Evolutionary conservation across 1,284 basidiomycete genomes (phyloP).

Genomic region (Sutorius eximius): DNA sequence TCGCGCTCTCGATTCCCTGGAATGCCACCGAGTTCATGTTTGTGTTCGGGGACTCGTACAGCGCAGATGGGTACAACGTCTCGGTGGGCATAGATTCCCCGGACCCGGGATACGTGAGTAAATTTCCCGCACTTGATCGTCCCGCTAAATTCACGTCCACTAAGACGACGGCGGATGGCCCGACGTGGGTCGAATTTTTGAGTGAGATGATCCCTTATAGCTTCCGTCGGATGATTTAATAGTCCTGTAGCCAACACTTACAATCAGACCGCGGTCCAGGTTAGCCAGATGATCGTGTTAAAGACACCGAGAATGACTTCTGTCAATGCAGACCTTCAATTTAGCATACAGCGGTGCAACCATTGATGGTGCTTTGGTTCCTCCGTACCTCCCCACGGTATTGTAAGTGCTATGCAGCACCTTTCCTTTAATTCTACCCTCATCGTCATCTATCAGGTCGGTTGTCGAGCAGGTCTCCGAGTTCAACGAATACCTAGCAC

Average conservation of each 20-base stretch:
- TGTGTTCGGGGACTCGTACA: conserved; percentile 60
- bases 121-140: background rate
- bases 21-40: conserved; percentile 48
- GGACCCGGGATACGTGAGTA: conserved; percentile 51
- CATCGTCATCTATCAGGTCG: conserved; percentile 40
- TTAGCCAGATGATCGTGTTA: conserved; percentile 16
- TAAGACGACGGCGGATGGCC: conserved; percentile 62
- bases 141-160: conserved; percentile 1
- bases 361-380: conserved; percentile 58
- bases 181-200: conserved; percentile 61
- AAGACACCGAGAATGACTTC: background rate
- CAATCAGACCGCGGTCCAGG: conserved; percentile 57
- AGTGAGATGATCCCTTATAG: conserved; percentile 33
- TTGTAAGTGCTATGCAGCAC: conserved; percentile 37
- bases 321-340: conserved; percentile 48
- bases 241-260: conserved; percentile 41
- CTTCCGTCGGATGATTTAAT: background rate
- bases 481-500: conserved; percentile 52
- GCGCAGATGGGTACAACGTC: conserved; percentile 55
- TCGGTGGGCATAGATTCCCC: conserved; percentile 56
- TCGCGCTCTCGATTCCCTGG: conserved; percentile 39
- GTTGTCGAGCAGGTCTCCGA: conserved; percentile 62
- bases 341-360: conserved; percentile 62
- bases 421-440: background rate
- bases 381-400: conserved; percentile 56